Conservation (phyloP, 139 green algal genomes). For the Tetradesmus lagerheimii region DNA sequence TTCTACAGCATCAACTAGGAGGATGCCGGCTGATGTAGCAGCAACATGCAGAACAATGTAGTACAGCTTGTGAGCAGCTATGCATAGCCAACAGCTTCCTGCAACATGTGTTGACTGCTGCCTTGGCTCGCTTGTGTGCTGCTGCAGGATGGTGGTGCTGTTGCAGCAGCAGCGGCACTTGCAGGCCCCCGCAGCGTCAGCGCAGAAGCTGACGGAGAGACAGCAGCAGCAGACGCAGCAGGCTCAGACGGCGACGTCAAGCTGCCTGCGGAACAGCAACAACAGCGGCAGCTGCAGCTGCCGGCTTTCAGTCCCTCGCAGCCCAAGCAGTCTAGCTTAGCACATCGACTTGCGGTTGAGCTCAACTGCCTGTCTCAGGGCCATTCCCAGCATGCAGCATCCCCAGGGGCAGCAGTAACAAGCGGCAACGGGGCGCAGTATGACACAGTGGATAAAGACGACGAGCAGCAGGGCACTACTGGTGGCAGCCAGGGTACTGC, state of each 20-base stretch:
- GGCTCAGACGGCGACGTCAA: background rate
- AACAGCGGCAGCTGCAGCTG: constrained; percentile 10
- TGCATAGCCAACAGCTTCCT: background rate
- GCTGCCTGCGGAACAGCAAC: background rate
- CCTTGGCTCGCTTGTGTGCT: background rate
- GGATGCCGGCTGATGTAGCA: too few species aligned
- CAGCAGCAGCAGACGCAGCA: constrained; percentile 15
- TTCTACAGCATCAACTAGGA: too few species aligned
- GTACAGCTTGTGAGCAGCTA: too few species aligned
- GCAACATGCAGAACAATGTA: too few species aligned
- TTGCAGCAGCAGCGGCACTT: background rate
- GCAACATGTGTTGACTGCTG: background rate
- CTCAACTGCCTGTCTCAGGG: constrained; percentile 10
- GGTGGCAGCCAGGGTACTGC: background rate
- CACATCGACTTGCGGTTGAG: background rate
- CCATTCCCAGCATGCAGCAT: background rate
- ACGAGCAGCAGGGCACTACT: background rate
- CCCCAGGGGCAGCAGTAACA: background rate
- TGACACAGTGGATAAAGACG: background rate
- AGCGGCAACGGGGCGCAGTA: constrained; percentile 12
- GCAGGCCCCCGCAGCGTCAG: background rate
- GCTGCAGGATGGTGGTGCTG: background rate
- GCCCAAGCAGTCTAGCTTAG: background rate
- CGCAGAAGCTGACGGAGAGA: background rate
- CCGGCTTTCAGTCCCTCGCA: background rate